Percentiles rank a stretch among this genome's conserved stretches.
Evolutionary conservation across 73 alveolate genomes (phyloP).

Genomic region (Stentor roeselii): DNA sequence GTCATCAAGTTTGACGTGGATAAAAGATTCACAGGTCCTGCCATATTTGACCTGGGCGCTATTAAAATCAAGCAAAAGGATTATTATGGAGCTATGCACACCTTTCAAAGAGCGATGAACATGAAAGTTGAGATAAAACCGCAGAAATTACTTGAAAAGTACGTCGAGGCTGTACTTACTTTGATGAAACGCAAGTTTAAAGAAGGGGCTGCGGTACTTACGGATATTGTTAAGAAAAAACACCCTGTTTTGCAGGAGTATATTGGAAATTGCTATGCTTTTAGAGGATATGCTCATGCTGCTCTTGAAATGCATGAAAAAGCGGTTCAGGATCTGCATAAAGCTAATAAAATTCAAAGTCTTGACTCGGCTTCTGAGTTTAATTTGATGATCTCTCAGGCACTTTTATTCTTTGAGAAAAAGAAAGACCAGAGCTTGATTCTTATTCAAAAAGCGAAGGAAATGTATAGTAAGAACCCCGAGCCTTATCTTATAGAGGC

Average conservation of each 20-base stretch:
- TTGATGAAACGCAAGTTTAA: constrained; percentile 53
- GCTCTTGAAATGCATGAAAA: constrained; percentile 44
- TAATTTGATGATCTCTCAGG: constrained; percentile 46
- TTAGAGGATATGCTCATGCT: constrained; percentile 53
- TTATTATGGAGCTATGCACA: constrained; percentile 51
- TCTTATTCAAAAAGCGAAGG: constrained; percentile 35
- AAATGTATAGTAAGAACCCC: constrained; percentile 37
- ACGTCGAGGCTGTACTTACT: constrained; percentile 47
- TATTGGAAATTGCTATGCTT: constrained; percentile 44
- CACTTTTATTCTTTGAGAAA: constrained; percentile 33
- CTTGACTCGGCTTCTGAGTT: constrained; percentile 43
- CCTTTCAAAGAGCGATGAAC: constrained; percentile 41
- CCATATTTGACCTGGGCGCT: constrained; percentile 51
- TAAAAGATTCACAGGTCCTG: constrained; percentile 34
- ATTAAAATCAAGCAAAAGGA: constrained; percentile 43
- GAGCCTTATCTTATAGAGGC: constrained; percentile 46
- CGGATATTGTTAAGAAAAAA: constrained; percentile 23
- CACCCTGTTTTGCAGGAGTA: constrained; percentile 35
- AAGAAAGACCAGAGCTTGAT: constrained; percentile 30
- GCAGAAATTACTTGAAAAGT: constrained; percentile 37
- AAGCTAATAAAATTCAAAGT: constrained; percentile 16
- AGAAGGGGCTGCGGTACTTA: constrained; percentile 34
- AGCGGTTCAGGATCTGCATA: constrained; percentile 39
- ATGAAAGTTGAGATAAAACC: constrained; percentile 39
- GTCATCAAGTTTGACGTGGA: constrained; percentile 35